These are phyloP conservation scores for Russula ochroleuca DNA, from an alignment of 768 basidiomycete species.

Conservation along the genomic window DNA sequence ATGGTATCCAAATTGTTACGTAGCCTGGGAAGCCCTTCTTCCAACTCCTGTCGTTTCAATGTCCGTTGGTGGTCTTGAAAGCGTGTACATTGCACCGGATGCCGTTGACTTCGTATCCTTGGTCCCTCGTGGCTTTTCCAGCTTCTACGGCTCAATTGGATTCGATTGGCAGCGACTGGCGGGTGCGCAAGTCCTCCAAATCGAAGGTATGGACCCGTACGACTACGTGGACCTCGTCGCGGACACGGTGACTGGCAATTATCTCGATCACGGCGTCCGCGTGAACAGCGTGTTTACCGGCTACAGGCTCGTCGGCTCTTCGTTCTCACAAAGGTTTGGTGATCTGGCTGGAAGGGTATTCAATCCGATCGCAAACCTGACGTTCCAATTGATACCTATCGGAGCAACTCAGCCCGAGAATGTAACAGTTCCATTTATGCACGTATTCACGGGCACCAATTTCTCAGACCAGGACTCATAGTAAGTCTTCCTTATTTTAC, in stretches of 20 bases:
- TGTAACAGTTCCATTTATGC: conserved; percentile 51
- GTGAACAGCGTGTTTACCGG: conserved; percentile 62
- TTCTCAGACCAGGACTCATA: conserved; percentile 53
- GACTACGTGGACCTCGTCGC: conserved; percentile 56
- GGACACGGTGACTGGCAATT: conserved; percentile 55
- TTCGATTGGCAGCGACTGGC: conserved; percentile 51
- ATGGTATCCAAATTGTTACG: conserved; percentile 58
- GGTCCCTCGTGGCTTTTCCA: conserved; percentile 7
- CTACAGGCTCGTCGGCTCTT: conserved; percentile 43
- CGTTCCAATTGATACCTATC: conserved; percentile 45
- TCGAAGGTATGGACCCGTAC: conserved; percentile 52
- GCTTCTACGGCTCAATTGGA: conserved; percentile 12
- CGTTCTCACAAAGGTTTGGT: conserved; percentile 56
- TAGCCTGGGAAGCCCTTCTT: conserved; percentile 39
- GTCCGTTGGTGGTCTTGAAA: conserved; percentile 10
- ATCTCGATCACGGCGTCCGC: conserved; percentile 58
- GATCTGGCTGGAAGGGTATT: conserved; percentile 53
- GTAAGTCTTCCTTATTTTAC: conserved; percentile 38
- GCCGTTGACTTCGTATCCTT: conserved; percentile 14
- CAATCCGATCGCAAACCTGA: conserved; percentile 45
- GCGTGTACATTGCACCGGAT: conserved; percentile 23
- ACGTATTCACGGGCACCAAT: conserved; percentile 42
- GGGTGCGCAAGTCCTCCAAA: conserved; percentile 52
- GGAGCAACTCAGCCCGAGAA: conserved; percentile 49
- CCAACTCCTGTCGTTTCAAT: conserved; percentile 24